A percentile compares a stretch with the other conserved stretches of the same genome.
Evolutionary conservation across 1,139 yeast genomes (phyloP).

Genomic region (Hemisphaericaspora subhashii): DNA sequence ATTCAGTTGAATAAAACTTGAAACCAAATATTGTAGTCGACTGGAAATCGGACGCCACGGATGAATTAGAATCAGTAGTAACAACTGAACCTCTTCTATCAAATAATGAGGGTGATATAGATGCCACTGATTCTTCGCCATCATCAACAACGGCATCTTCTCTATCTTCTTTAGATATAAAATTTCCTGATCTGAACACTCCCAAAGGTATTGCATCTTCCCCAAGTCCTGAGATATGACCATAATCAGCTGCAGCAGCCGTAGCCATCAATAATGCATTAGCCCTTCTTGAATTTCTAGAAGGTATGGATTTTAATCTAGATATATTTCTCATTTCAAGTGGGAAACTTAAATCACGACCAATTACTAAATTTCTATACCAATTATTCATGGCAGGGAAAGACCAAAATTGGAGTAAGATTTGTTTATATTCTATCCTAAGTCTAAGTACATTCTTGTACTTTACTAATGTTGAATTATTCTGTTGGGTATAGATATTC

Average conservation of each 20-base stretch:
- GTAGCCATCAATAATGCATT: constrained; percentile 29
- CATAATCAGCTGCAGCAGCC: constrained; percentile 25
- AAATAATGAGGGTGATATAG: constrained; percentile 7
- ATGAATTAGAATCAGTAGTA: constrained; percentile 11
- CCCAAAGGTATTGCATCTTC: not conserved
- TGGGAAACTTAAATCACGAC: constrained; percentile 37
- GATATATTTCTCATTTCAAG: constrained; percentile 32
- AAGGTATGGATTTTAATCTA: constrained; percentile 35
- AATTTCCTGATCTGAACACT: not conserved
- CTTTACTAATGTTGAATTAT: constrained; percentile 29
- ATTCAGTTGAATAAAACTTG: constrained; percentile 26
- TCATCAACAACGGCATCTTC: not conserved
- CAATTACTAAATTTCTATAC: constrained; percentile 37
- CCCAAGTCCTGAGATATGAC: not conserved
- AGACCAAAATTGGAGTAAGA: constrained; percentile 45
- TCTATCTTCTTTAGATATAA: not conserved
- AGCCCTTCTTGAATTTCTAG: constrained; percentile 21
- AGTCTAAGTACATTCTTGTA: constrained; percentile 40
- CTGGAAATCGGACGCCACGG: not conserved
- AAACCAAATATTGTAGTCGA: constrained; percentile 16
- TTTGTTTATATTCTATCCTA: constrained; percentile 42
- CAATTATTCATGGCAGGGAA: constrained; percentile 42
- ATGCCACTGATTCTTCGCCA: not conserved
- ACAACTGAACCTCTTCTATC: constrained; percentile 13
- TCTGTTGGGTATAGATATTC: constrained; percentile 14